Percentiles rank a stretch among this genome's conserved stretches.
These are phyloP conservation scores for Aspergillus sp. DNA, from an alignment of 2,329 filamentous ascomycete species.

Conservation along the genomic window DNA sequence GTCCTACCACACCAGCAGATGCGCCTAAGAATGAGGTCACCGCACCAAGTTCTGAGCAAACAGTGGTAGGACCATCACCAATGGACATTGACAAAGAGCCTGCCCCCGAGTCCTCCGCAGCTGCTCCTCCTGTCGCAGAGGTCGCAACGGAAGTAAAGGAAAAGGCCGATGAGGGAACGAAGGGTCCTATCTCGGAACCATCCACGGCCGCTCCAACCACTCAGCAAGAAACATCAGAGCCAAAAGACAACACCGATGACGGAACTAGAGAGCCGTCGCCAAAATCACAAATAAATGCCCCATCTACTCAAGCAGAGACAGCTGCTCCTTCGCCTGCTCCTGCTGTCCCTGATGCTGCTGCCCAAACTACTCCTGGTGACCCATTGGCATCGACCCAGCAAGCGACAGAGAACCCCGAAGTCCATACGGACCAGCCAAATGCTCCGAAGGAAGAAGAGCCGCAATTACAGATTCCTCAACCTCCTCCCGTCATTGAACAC, in stretches of 20 bases:
- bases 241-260: neutral
- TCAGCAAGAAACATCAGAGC: slow-evolving; percentile 1
- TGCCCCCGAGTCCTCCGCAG: neutral
- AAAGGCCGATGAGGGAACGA: neutral
- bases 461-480: slow-evolving; percentile 26
- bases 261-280: neutral
- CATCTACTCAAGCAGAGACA: neutral
- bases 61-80: neutral
- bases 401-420: slow-evolving; percentile 13
- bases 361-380: slow-evolving; percentile 4
- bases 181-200: slow-evolving; percentile 6
- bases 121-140: neutral
- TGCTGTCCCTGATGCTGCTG: slow-evolving; percentile 1
- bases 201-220: slow-evolving; percentile 5
- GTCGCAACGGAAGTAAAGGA: neutral
- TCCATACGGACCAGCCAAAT: slow-evolving; percentile 17
- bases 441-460: slow-evolving; percentile 16
- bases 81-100: neutral
- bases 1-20: neutral
- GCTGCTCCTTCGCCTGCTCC: slow-evolving; percentile 1
- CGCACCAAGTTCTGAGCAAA: neutral
- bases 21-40: neutral
- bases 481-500: slow-evolving; percentile 46
- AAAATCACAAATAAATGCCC: neutral
- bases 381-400: slow-evolving; percentile 1